Evolutionary conservation across 1,284 basidiomycete genomes (phyloP), one percentile per base, ranked within the genome.

Genomic region (Ceratobasidium sp.): DNA sequence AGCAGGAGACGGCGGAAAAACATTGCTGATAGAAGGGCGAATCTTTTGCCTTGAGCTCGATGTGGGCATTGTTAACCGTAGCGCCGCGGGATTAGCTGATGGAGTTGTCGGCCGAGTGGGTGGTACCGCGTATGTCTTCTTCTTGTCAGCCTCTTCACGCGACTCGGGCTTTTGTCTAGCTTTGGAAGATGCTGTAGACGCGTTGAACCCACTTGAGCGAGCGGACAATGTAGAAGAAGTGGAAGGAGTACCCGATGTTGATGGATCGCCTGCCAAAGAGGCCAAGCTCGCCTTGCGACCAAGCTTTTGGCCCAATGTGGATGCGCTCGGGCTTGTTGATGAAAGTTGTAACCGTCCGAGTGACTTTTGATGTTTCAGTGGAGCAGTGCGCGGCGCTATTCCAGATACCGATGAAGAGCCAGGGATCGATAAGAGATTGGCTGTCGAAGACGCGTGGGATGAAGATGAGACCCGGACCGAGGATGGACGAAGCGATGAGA

Each of bases 21-120:
- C 82, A 58, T 85, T 81, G n/a, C 86, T 84, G 42, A 94, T 82
- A 0, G 90, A 80, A 19, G 89, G 85, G 30, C 93, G 84, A 5
- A 84, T 80, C 78, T 90, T 92, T 30, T 87, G 78, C 39, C 89
- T 84, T 6, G 86, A 82, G 21, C 84, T 84, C 6, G 80, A 79
- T 0, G 89, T 93, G 1, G 92, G 91, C 88, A 92, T 89, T n/a
- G 90, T 93, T 52, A 94, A 81, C 39, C 92, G 85, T 56, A 89
- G 81, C 13, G 88, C 88, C 23, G 82, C 82, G 21, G 88, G 82
- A 76, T 88, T 90, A 2, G 87, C 83, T 5, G 88, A 89, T 2
- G 90, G 89, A 1, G 90, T 91, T 25, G 84, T 86, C 2, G 90
- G 89, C 49, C 89, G 82, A 7, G 87, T 84, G 7, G 88, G 86